phyloP scores from a whole-genome alignment of 345 rosid genomes.

The Geranium rotundifolium region DNA sequence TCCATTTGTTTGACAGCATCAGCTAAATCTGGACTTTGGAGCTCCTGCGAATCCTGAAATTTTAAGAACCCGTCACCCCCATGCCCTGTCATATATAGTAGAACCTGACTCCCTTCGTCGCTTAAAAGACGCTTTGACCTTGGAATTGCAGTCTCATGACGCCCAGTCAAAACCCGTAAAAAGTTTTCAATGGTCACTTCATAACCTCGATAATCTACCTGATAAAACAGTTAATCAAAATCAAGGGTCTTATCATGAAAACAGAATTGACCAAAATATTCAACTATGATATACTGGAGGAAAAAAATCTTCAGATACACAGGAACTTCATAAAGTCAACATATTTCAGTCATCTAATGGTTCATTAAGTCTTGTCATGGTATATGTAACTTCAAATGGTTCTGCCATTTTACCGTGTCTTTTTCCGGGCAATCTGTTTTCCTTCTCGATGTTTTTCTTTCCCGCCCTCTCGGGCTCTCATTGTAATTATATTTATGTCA shows the following conservation, averaged over 20 bases:
- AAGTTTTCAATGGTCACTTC: conserved; percentile 94
- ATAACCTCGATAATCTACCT: conserved; percentile 98
- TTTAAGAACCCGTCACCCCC: conserved; percentile 96
- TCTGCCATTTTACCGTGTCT: too few species aligned
- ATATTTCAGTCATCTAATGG: not conserved
- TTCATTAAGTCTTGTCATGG: not conserved
- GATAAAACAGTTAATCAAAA: conserved; percentile 4
- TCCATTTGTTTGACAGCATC: conserved; percentile 99
- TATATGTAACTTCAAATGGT: not conserved
- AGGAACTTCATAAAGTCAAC: too few species aligned
- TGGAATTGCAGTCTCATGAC: conserved; percentile 86
- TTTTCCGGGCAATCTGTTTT: too few species aligned
- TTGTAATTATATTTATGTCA: too few species aligned
- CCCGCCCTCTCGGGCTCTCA: too few species aligned
- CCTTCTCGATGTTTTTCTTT: too few species aligned
- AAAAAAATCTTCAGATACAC: not conserved
- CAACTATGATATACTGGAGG: not conserved
- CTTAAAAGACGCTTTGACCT: conserved; percentile 96
- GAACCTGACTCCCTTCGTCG: conserved; percentile 97
- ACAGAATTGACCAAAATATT: too few species aligned
- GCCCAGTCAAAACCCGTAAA: conserved; percentile 86
- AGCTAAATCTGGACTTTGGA: conserved; percentile 98
- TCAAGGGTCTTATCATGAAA: not conserved
- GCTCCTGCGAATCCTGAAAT: conserved; percentile 95
- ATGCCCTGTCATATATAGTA: conserved; percentile 97